Base-by-base conservation (phyloP, 2,329 filamentous ascomycete species). In the Calonectria honghensis region DNA sequence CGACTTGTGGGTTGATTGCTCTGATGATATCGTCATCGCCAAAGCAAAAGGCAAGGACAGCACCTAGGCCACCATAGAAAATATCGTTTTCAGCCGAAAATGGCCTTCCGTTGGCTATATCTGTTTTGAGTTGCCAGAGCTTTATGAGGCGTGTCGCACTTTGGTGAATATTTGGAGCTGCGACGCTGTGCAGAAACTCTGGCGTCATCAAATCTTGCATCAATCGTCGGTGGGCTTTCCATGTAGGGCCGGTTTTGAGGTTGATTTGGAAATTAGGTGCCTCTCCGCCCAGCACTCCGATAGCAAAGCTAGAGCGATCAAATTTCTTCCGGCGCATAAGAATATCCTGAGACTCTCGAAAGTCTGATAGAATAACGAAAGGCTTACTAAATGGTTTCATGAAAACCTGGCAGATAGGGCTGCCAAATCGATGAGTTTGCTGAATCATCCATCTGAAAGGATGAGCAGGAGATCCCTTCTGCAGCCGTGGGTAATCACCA, bases 141-240 rank as follows among this genome's bases (percentile, higher is more conserved):
- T 48, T n/a, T 9, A 48, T 5, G 6, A 48, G 45, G 1, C 4
- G 45, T 13, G 20, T n/a, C 6, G 45, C 45, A n/a, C 45, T 24
- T 48, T 24, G 45, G 45, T 48, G 45, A 48, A 48, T 48, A 13
- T 24, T 48, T 24, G 45, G 45, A 11, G 20, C 45, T 48, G 45
- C 45, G n/a, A 48, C n/a, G n/a, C 45, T 48, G 45, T 48, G 20
- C n/a, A 48, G 45, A 13, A 48, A 48, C 20, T 48, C 45, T 48
- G 45, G n/a, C 45, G 45, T 48, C 45, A 48, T 48, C 45, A 48
- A 24, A 24, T 48, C 45, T 20, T 24, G 45, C 45, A 48, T 48
- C 45, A 48, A 48, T 48, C 45, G 45, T n/a, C 45, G 6, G n/a
- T 48, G 45, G n/a, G 45, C 45, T 48, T 48, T 48, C 45, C n/a